These are phyloP conservation scores for Serendipita sp. DNA, from an alignment of 768 basidiomycete species.

Conservation along the genomic window DNA sequence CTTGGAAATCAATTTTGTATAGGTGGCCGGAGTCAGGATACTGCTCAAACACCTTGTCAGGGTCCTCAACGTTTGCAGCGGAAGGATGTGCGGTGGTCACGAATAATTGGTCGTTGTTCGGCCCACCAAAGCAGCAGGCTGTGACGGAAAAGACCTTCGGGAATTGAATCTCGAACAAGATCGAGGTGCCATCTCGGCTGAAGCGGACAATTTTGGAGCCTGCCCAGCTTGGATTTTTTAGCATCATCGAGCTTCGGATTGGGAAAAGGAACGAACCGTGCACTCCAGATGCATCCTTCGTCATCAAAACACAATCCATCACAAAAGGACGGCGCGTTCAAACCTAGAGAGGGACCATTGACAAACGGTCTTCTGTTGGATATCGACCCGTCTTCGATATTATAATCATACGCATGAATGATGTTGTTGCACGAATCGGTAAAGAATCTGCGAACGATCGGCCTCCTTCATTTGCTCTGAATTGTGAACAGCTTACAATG, in stretches of 20 bases:
- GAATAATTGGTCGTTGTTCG: slow-evolving; percentile 44
- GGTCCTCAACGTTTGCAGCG: slow-evolving; percentile 32
- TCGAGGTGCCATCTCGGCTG: slow-evolving; percentile 28
- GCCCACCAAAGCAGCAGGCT: slow-evolving; percentile 54
- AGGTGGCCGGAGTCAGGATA: slow-evolving; percentile 42
- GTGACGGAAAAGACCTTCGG: slow-evolving; percentile 50
- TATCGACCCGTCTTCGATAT: slow-evolving; percentile 32
- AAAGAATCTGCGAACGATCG: slow-evolving; percentile 31
- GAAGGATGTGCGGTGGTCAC: slow-evolving; percentile 47
- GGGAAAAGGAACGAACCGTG: slow-evolving; percentile 23
- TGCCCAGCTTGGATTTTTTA: slow-evolving; percentile 27
- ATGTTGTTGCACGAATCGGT: slow-evolving; percentile 50
- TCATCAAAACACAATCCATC: slow-evolving; percentile 53
- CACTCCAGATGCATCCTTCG: slow-evolving; percentile 52
- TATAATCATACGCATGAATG: slow-evolving; percentile 54
- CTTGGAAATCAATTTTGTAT: slow-evolving; percentile 35
- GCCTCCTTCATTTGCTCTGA: background rate
- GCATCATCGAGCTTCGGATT: background rate
- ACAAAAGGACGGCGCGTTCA: slow-evolving; percentile 32
- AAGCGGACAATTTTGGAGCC: slow-evolving; percentile 44
- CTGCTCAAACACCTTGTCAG: slow-evolving; percentile 28
- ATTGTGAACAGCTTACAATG: slow-evolving; percentile 27
- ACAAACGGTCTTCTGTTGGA: slow-evolving; percentile 41
- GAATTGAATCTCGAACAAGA: slow-evolving; percentile 41
- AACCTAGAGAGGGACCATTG: slow-evolving; percentile 38